Evolutionary conservation across 139 green algal genomes (phyloP).

Genomic region (Asterochloris sp.): DNA sequence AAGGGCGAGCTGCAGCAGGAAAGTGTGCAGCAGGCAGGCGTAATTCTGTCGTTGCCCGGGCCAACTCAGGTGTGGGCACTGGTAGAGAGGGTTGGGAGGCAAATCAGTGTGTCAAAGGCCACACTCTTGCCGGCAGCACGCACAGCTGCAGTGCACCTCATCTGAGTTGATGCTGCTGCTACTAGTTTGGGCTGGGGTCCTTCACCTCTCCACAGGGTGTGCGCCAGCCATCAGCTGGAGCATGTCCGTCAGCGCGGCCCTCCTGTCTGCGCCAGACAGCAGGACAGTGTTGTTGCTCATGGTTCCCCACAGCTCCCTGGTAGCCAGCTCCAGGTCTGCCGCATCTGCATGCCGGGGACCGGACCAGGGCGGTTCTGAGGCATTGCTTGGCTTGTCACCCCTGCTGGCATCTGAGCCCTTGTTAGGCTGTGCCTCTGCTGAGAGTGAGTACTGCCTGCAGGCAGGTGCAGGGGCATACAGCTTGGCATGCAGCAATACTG

Average conservation of each 20-base stretch:
- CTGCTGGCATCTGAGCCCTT: too few species aligned
- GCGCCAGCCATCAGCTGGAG: conserved; percentile 34
- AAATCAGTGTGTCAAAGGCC: background rate
- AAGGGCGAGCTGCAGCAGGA: background rate
- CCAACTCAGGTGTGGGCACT: too few species aligned
- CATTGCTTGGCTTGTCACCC: too few species aligned
- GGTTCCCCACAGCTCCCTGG: conserved; percentile 40
- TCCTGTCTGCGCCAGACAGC: conserved; percentile 29
- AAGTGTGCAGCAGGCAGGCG: too few species aligned
- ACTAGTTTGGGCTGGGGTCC: too few species aligned
- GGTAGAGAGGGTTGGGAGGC: too few species aligned
- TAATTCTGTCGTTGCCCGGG: too few species aligned
- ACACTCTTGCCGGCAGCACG: background rate
- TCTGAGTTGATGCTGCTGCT: background rate
- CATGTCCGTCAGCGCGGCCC: conserved; percentile 44
- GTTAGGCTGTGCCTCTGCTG: too few species aligned
- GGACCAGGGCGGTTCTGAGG: background rate
- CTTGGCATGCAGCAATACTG: too few species aligned
- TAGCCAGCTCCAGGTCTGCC: conserved; percentile 52
- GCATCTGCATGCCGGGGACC: conserved; percentile 17
- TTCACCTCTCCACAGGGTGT: conserved; percentile 41
- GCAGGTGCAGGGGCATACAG: too few species aligned
- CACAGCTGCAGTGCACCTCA: background rate
- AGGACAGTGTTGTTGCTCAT: conserved; percentile 31
- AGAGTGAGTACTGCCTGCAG: too few species aligned